These are phyloP conservation scores for Euclidium syriacum DNA, from an alignment of 345 rosid genomes.

Conservation along the genomic window DNA sequence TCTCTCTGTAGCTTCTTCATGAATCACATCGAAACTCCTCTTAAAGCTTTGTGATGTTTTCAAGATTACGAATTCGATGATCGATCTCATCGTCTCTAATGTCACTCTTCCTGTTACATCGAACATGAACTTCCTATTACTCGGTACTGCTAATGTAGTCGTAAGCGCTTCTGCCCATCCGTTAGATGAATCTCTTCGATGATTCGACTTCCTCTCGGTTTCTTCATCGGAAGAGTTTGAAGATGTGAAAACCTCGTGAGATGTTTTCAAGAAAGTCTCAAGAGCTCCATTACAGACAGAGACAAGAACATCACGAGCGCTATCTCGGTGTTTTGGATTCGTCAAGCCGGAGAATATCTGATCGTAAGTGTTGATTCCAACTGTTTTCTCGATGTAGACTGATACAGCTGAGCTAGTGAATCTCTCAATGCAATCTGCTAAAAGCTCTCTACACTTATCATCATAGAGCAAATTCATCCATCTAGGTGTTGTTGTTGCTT, in stretches of 20 bases:
- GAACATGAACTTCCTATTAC: slow-evolving; percentile 69
- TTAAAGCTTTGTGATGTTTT: slow-evolving; percentile 54
- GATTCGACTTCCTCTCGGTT: neutral
- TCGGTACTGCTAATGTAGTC: slow-evolving; percentile 64
- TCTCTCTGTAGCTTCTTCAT: slow-evolving; percentile 53
- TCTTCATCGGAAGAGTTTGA: slow-evolving; percentile 25
- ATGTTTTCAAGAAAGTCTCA: slow-evolving; percentile 76
- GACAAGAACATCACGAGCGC: slow-evolving; percentile 60
- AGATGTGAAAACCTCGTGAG: slow-evolving; percentile 56
- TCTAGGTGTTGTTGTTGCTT: slow-evolving; percentile 30
- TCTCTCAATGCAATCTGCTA: slow-evolving; percentile 73
- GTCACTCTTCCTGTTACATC: slow-evolving; percentile 96
- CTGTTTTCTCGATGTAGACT: slow-evolving; percentile 80
- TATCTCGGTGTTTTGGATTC: slow-evolving; percentile 68
- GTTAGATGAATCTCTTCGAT: slow-evolving; percentile 18
- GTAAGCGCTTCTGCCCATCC: slow-evolving; percentile 54
- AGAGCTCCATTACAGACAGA: slow-evolving; percentile 77
- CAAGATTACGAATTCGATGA: slow-evolving; percentile 58
- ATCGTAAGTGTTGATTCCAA: slow-evolving; percentile 62
- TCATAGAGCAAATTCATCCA: slow-evolving; percentile 51
- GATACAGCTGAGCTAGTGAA: slow-evolving; percentile 75
- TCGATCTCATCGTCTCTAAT: slow-evolving; percentile 58
- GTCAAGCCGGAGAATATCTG: slow-evolving; percentile 80
- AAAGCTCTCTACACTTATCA: slow-evolving; percentile 59
- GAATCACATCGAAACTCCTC: slow-evolving; percentile 41